Conservation (phyloP, 495 filamentous ascomycete species). For the Trichocladium antarcticum region DNA sequence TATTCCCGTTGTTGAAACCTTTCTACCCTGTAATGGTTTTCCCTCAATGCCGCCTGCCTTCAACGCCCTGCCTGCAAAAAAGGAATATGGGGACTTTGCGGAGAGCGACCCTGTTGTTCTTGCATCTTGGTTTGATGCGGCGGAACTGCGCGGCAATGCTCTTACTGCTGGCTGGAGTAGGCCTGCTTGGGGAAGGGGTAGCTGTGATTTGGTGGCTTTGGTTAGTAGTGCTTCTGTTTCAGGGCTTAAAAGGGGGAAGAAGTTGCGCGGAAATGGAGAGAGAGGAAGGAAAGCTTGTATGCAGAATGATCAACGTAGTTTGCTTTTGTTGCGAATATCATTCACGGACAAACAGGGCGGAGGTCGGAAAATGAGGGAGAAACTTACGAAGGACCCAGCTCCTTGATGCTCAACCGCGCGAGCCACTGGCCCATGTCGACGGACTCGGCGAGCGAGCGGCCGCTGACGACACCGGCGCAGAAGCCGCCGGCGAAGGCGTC, state of each 20-base stretch:
- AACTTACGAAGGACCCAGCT: slow-evolving; percentile 89
- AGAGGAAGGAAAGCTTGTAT: background rate
- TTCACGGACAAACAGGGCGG: background rate
- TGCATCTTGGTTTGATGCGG: background rate
- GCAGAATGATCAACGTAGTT: background rate
- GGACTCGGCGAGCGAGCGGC: slow-evolving; percentile 60
- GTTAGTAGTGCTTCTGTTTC: background rate
- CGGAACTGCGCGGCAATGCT: background rate
- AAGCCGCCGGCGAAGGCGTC: slow-evolving; percentile 97
- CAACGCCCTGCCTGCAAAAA: slow-evolving; percentile 18
- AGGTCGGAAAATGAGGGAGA: slow-evolving; percentile 4
- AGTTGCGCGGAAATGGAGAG: background rate
- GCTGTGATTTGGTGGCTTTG: slow-evolving; percentile 3
- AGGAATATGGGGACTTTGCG: slow-evolving; percentile 5
- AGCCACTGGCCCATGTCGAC: slow-evolving; percentile 94
- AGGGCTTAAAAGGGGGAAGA: no score
- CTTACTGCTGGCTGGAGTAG: slow-evolving; percentile 38
- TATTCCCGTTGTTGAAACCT: slow-evolving; percentile 27
- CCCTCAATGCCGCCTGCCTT: background rate
- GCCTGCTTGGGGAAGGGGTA: slow-evolving; percentile 62
- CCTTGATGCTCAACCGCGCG: slow-evolving; percentile 79
- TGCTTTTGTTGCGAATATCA: background rate
- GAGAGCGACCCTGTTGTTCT: background rate
- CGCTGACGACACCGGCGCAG: slow-evolving; percentile 74
- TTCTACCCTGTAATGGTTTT: slow-evolving; percentile 14